Conservation (phyloP, 495 filamentous ascomycete species). For the Aspergillus leporis region DNA sequence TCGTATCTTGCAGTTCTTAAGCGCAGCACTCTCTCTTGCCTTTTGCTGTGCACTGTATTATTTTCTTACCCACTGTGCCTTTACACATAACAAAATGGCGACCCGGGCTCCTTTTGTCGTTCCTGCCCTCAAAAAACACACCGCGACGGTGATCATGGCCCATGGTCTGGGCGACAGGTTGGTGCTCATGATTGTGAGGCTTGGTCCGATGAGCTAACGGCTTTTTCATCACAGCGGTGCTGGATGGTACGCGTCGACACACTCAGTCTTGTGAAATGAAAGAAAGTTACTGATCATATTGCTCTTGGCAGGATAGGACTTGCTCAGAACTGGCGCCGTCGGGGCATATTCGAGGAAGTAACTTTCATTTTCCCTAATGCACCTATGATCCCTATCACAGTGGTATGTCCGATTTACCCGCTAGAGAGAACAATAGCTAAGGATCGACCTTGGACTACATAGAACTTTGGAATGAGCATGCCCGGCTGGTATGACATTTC, state of each 20-base stretch:
- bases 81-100: slow-evolving; percentile 46
- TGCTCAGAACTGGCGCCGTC: slow-evolving; percentile 86
- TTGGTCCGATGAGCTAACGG: slow-evolving; percentile 11
- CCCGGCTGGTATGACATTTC: slow-evolving; percentile 93
- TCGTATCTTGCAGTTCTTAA: slow-evolving; percentile 1
- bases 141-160: slow-evolving; percentile 90
- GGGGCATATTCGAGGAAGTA: slow-evolving; percentile 83
- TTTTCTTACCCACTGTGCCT: not conserved
- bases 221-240: slow-evolving; percentile 48
- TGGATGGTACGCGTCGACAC: slow-evolving; percentile 59
- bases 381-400: slow-evolving; percentile 83
- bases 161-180: slow-evolving; percentile 87
- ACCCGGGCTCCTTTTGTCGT: slow-evolving; percentile 65
- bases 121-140: slow-evolving; percentile 86
- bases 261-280: not conserved
- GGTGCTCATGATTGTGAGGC: slow-evolving; percentile 16
- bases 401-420: slow-evolving; percentile 53
- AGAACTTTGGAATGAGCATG: slow-evolving; percentile 84
- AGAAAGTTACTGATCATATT: slow-evolving; percentile 7
- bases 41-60: not conserved
- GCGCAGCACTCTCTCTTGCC: not conserved
- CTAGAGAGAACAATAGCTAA: not conserved
- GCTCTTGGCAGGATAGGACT: slow-evolving; percentile 58
- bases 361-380: slow-evolving; percentile 94
- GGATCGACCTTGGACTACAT: not conserved